phyloP scores from a whole-genome alignment of 1,284 basidiomycete genomes.

The Rhodotorula sp. region DNA sequence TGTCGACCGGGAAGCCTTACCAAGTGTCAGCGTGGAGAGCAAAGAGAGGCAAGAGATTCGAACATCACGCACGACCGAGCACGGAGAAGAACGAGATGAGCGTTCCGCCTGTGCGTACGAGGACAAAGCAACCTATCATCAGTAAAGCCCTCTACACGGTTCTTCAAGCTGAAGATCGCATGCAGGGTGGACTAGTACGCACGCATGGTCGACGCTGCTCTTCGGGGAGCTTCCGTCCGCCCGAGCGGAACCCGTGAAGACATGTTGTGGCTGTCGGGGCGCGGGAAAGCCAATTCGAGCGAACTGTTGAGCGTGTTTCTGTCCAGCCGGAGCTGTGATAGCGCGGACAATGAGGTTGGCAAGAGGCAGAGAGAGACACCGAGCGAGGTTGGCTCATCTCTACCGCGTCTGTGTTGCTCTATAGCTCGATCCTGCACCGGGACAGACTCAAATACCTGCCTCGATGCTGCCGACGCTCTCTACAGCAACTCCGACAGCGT shows the following conservation, averaged over 20 bases:
- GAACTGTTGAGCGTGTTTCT: not conserved
- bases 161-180: too few species aligned
- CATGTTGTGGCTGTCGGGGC: not conserved
- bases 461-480: too few species aligned
- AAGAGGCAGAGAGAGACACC: not conserved
- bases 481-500: too few species aligned
- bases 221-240: slow-evolving; percentile 17
- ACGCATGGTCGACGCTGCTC: slow-evolving; percentile 25
- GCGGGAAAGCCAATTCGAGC: not conserved
- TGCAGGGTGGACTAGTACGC: not conserved
- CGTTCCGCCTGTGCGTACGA: slow-evolving; percentile 16
- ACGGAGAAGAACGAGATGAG: slow-evolving; percentile 25
- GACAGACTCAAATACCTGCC: too few species aligned
- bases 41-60: not conserved
- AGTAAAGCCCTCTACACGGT: too few species aligned
- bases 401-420: too few species aligned
- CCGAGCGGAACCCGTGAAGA: not conserved
- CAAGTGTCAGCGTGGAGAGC: not conserved
- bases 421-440: too few species aligned
- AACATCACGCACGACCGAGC: slow-evolving; percentile 14
- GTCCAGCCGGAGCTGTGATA: not conserved
- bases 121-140: not conserved
- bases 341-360: not conserved
- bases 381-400: not conserved
- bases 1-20: not conserved